A percentile compares a stretch with the other conserved stretches of the same genome.
These are phyloP conservation scores for Nyssa sinensis DNA, from an alignment of 148 eudicot genomes.

Conservation along the genomic window DNA sequence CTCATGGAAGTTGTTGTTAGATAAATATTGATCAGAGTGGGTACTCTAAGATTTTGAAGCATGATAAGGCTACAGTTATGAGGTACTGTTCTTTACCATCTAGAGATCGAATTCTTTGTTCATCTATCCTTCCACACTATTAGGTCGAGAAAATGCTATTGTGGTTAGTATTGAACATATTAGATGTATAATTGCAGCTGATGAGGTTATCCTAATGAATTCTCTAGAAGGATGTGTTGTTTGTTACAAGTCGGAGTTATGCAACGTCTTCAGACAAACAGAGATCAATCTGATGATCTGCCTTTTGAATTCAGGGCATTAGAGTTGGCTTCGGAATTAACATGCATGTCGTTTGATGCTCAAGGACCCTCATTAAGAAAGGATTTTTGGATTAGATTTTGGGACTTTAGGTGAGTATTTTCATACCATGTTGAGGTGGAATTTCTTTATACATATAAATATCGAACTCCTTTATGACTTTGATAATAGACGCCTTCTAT, in stretches of 20 bases:
- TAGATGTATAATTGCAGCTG: conserved; percentile 87
- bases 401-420: no score
- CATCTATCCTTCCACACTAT: conserved; percentile 81
- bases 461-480: no score
- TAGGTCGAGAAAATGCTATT: conserved; percentile 91
- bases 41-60: conserved; percentile 60
- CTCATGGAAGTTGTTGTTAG: conserved; percentile 83
- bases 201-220: conserved; percentile 82
- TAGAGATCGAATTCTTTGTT: conserved; percentile 89
- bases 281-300: conserved; percentile 73
- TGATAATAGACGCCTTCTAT: no score
- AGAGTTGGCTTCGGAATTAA: conserved; percentile 89
- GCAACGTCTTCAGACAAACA: conserved; percentile 70
- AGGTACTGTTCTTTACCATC: conserved; percentile 85
- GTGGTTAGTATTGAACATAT: conserved; percentile 87
- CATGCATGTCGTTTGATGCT: conserved; percentile 85
- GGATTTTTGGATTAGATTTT: no score
- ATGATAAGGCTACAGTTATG: conserved; percentile 84
- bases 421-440: no score
- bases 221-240: conserved; percentile 75
- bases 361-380: no score
- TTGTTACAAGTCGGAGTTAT: conserved; percentile 70
- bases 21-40: conserved; percentile 75
- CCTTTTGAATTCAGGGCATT: conserved; percentile 93
- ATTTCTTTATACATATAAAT: no score